These are phyloP conservation scores for Cornus controversa DNA, from an alignment of 148 eudicot genomes.

Conservation along the genomic window DNA sequence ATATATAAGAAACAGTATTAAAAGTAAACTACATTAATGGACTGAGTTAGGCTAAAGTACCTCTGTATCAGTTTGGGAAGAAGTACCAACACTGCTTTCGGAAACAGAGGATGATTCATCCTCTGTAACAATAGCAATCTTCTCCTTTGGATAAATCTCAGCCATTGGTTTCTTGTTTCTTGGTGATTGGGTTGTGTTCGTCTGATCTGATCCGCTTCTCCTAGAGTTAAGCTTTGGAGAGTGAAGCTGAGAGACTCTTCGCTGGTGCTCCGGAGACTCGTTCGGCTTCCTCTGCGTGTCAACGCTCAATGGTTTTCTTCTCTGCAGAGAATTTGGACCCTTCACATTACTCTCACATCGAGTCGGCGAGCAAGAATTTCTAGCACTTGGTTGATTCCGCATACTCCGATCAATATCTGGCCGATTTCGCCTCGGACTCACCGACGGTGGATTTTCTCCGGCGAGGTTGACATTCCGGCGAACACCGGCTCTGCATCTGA, in stretches of 20 bases:
- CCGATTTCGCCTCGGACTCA: constrained; percentile 37
- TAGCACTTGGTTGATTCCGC: constrained; percentile 26
- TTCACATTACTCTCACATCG: constrained; percentile 37
- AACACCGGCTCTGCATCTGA: constrained; percentile 19
- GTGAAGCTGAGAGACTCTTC: constrained; percentile 41
- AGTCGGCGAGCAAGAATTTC: constrained; percentile 40
- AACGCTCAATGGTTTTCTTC: constrained; percentile 40
- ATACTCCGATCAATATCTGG: constrained; percentile 26
- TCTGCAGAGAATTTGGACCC: constrained; percentile 42
- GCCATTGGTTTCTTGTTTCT: constrained; percentile 40
- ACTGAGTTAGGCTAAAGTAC: no score
- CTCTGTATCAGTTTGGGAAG: constrained; percentile 86
- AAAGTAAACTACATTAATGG: no score
- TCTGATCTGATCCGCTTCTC: constrained; percentile 39
- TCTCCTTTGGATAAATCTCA: constrained; percentile 28
- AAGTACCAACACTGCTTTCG: constrained; percentile 63
- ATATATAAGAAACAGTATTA: no score
- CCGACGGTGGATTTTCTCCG: constrained; percentile 31
- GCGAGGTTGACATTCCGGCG: constrained; percentile 29
- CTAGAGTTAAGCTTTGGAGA: constrained; percentile 54
- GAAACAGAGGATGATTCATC: constrained; percentile 73
- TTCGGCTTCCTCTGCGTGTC: constrained; percentile 48
- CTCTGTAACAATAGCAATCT: constrained; percentile 33
- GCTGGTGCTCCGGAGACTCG: constrained; percentile 23
- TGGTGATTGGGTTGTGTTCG: constrained; percentile 43